Conservation (phyloP, 1,139 yeast species). For the Geotrichum candidum region DNA sequence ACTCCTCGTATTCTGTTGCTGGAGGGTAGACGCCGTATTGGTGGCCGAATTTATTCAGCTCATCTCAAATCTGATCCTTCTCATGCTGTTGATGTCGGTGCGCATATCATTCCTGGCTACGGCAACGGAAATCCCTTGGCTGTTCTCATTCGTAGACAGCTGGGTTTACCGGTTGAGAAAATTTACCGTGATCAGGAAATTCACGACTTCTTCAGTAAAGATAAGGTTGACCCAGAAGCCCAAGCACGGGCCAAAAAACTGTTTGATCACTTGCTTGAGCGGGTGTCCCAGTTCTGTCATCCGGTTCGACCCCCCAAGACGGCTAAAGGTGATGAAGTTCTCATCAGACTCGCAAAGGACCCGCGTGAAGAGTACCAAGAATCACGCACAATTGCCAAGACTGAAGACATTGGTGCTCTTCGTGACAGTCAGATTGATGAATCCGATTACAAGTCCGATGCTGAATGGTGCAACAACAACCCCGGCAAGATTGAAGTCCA, state of each 20-base stretch:
- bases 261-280: slow-evolving; percentile 36
- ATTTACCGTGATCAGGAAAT: slow-evolving; percentile 33
- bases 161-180: slow-evolving; percentile 35
- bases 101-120: slow-evolving; percentile 39
- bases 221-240: slow-evolving; percentile 27
- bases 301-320: slow-evolving; percentile 33
- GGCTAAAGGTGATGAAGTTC: slow-evolving; percentile 36
- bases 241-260: slow-evolving; percentile 35
- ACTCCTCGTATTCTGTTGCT: slow-evolving; percentile 38
- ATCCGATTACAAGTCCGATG: slow-evolving; percentile 14
- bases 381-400: slow-evolving; percentile 32
- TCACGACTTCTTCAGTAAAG: slow-evolving; percentile 33
- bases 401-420: slow-evolving; percentile 32
- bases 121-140: slow-evolving; percentile 42
- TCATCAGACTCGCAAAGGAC: slow-evolving; percentile 36
- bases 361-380: slow-evolving; percentile 33
- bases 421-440: slow-evolving; percentile 12
- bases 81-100: slow-evolving; percentile 39
- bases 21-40: slow-evolving; percentile 40
- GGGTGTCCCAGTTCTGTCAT: slow-evolving; percentile 35
- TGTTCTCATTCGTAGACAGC: slow-evolving; percentile 37
- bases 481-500: slow-evolving; percentile 29
- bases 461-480: slow-evolving; percentile 24
- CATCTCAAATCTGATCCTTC: slow-evolving; percentile 29
- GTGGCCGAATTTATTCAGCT: slow-evolving; percentile 41